Percentiles rank a stretch among this genome's conserved stretches.
Conservation (phyloP, 2,329 filamentous ascomycete species). For the Diaporthe australafricana region DNA sequence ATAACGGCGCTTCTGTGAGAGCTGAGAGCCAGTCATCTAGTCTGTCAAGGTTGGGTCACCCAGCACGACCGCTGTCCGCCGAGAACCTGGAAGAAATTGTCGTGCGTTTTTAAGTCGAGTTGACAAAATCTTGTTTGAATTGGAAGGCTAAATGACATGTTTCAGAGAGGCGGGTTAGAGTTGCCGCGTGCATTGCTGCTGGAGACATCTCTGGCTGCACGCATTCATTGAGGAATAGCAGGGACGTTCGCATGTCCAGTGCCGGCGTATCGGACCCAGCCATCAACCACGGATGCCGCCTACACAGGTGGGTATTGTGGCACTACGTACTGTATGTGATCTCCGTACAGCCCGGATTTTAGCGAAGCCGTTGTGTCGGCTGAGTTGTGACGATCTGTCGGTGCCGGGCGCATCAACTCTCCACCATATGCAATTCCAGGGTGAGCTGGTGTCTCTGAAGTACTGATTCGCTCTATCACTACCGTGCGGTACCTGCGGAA, state of each 20-base stretch:
- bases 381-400: neutral
- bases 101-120: neutral
- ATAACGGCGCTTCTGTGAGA: conserved; percentile 15
- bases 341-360: conserved; percentile 21
- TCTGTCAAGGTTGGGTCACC: neutral
- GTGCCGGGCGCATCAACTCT: neutral
- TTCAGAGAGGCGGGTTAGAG: conserved; percentile 1
- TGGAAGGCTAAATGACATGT: conserved; percentile 3
- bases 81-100: neutral
- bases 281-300: neutral
- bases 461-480: neutral
- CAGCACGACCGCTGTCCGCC: neutral
- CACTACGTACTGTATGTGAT: conserved; percentile 27
- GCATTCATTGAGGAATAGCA: neutral
- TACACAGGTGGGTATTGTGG: neutral
- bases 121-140: conserved; percentile 19
- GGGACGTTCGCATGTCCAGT: neutral
- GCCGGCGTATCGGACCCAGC: conserved; percentile 19
- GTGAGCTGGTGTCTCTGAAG: neutral
- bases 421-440: neutral
- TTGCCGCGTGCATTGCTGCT: conserved; percentile 7
- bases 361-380: conserved; percentile 19
- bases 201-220: neutral
- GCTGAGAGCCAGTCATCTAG: conserved; percentile 12
- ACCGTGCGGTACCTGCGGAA: conserved; percentile 26